A percentile compares a stretch with the other conserved stretches of the same genome.
These are phyloP conservation scores for Aphanomyces stellatus DNA, from an alignment of 352 stramenopile genomes.

Conservation along the genomic window DNA sequence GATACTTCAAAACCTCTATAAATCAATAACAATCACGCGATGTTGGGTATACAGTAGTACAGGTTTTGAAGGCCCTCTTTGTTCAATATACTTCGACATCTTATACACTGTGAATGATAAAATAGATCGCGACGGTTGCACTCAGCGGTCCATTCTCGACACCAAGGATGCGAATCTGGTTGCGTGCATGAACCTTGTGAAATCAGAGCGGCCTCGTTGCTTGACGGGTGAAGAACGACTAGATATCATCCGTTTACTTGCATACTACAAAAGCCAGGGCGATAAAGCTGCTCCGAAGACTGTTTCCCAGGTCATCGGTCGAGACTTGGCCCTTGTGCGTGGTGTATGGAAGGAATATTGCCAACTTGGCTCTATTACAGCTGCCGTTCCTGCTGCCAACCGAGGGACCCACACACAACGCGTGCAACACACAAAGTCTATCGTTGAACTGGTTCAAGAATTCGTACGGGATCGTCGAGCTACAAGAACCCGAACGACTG, in stretches of 20 bases:
- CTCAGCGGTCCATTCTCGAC: background rate
- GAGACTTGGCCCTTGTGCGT: background rate
- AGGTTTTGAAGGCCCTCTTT: background rate
- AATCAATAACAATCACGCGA: background rate
- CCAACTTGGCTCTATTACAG: background rate
- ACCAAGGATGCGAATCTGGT: background rate
- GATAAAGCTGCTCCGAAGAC: background rate
- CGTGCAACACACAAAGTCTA: background rate
- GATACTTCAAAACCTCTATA: background rate
- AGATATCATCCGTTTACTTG: background rate
- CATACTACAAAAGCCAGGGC: background rate
- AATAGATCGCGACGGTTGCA: background rate
- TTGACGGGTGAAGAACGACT: background rate
- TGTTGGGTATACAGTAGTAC: background rate
- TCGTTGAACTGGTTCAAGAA: background rate
- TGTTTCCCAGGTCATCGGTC: background rate
- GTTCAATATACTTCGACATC: background rate
- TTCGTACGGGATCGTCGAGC: background rate
- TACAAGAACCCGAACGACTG: background rate
- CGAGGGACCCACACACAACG: background rate
- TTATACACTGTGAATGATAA: background rate
- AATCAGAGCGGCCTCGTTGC: background rate
- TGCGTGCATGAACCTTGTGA: background rate
- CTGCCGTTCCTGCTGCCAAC: background rate
- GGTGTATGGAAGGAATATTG: background rate